Evolutionary conservation across 352 stramenopile genomes (phyloP).

Genomic region (Globisporangium parvum): DNA sequence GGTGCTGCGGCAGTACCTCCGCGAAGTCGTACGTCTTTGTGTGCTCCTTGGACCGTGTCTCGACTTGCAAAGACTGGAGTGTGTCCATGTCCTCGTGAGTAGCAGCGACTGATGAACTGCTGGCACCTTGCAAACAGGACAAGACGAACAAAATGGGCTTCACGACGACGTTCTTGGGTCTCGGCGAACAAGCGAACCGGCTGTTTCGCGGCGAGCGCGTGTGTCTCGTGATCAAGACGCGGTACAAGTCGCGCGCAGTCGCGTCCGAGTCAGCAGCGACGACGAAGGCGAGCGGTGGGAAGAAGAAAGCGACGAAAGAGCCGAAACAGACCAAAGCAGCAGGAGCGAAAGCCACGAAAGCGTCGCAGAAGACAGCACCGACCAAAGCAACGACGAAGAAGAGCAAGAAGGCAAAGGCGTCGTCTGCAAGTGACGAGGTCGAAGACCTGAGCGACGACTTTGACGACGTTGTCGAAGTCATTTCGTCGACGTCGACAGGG

Average conservation of each 20-base stretch:
- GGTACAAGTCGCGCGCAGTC: slow-evolving; percentile 29
- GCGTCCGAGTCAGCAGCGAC: slow-evolving; percentile 16
- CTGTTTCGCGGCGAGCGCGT: slow-evolving; percentile 64
- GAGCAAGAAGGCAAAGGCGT: slow-evolving; percentile 15
- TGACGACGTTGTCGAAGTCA: slow-evolving; percentile 51
- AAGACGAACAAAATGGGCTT: slow-evolving; percentile 80
- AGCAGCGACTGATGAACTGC: too few relatives aligned
- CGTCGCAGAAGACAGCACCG: slow-evolving; percentile 2
- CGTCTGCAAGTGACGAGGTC: slow-evolving; percentile 24
- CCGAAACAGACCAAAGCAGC: slow-evolving; percentile 13
- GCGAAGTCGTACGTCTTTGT: slow-evolving; percentile 44
- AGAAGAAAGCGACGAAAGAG: slow-evolving; percentile 22
- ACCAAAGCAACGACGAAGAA: slow-evolving; percentile 15
- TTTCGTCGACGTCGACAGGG: slow-evolving; percentile 22
- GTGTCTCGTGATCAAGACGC: slow-evolving; percentile 76
- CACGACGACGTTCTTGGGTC: slow-evolving; percentile 73
- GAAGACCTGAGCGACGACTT: slow-evolving; percentile 66
- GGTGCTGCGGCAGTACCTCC: slow-evolving; percentile 78
- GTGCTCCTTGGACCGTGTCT: too few relatives aligned
- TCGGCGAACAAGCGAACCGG: slow-evolving; percentile 42
- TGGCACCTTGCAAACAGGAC: too few relatives aligned
- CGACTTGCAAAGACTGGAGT: too few relatives aligned
- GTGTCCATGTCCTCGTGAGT: too few relatives aligned
- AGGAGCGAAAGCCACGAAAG: slow-evolving; percentile 17
- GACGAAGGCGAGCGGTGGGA: slow-evolving; percentile 21